These are phyloP conservation scores for Colletotrichum tanaceti DNA, from an alignment of 2,329 filamentous ascomycete genomes.

Conservation along the genomic window DNA sequence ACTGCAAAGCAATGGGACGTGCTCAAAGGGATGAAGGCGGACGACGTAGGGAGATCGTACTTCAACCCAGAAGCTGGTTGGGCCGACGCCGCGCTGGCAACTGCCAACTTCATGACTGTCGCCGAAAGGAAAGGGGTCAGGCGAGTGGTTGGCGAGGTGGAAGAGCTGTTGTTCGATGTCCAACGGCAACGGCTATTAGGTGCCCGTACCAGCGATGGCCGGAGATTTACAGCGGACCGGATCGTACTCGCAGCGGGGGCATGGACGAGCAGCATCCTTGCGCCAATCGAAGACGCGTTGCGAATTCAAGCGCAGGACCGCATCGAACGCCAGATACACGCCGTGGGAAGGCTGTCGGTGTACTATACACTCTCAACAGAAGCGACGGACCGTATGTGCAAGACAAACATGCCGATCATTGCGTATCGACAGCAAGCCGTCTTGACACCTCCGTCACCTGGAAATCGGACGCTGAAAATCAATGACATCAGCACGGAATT, in stretches of 20 bases:
- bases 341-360: slow-evolving; percentile 24
- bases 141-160: slow-evolving; percentile 16
- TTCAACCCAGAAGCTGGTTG: slow-evolving; percentile 34
- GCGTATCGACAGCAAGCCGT: slow-evolving; percentile 6
- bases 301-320: slow-evolving; percentile 3
- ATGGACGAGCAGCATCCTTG: slow-evolving; percentile 67
- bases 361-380: slow-evolving; percentile 20
- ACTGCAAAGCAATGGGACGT: neutral
- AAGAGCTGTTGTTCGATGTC: neutral
- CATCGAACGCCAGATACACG: slow-evolving; percentile 25
- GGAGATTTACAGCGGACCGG: slow-evolving; percentile 52
- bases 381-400: slow-evolving; percentile 7
- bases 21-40: neutral
- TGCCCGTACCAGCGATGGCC: neutral
- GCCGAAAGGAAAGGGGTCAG: slow-evolving; percentile 24
- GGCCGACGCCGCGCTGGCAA: slow-evolving; percentile 26
- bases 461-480: slow-evolving; percentile 25
- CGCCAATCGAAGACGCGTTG: slow-evolving; percentile 19
- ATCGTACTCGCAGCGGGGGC: slow-evolving; percentile 65
- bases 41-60: slow-evolving; percentile 7
- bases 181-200: neutral
- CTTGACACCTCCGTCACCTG: slow-evolving; percentile 21
- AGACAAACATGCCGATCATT: slow-evolving; percentile 15
- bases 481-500: slow-evolving; percentile 30
- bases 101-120: slow-evolving; percentile 16